Base-by-base conservation (phyloP, 768 basidiomycete species). In the Phaffia tasmanica region DNA sequence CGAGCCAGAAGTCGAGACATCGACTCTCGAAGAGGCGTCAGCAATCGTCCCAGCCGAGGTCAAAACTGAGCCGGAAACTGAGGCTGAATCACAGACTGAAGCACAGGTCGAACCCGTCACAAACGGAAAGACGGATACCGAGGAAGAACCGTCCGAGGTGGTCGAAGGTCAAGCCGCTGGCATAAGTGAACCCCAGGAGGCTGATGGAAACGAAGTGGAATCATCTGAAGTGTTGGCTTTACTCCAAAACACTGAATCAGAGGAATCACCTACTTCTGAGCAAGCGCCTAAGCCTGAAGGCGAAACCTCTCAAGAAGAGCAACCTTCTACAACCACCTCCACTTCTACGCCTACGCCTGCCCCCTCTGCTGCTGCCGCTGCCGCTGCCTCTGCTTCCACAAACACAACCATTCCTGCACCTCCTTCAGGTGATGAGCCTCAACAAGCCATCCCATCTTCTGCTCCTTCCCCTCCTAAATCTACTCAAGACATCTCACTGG, bases 381-480 rank as follows among this genome's bases (percentile, higher is more conserved):
- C 27, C 56, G 16, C 56, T 21, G 57, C 32, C 4, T 27, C 60
- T 16, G 29, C 61, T 19, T 30, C 49, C 47, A 29, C 61, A 1
- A 11, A 11, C 35, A 11, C 35, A 11, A 42, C 35, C 11, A 42
- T 11, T 42, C 11, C 35, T 42, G 35, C 35, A 11, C 35, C 35
- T 42, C 35, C 35, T 42, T 42, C 35, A 11, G 11, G 35, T 11
- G 35, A 42, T 5, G 35, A 42, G 27, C 42, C 21, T 29, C 27
- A 32, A 27, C 42, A 42, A 2, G 1, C 59, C 47, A 30, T 21
- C 30, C 15, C n/a, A 11, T 42, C 35, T 6, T 27, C 59, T 23
- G 35, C 46, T 61, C 59, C 59, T 49, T 46, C 59, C 27, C 42
- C 59, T 42, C 46, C 30, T n/a, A 46, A 29, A 21, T 61, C 59